Base-by-base conservation (phyloP, 75 land plant genomes). In the Gnetum montanum region DNA sequence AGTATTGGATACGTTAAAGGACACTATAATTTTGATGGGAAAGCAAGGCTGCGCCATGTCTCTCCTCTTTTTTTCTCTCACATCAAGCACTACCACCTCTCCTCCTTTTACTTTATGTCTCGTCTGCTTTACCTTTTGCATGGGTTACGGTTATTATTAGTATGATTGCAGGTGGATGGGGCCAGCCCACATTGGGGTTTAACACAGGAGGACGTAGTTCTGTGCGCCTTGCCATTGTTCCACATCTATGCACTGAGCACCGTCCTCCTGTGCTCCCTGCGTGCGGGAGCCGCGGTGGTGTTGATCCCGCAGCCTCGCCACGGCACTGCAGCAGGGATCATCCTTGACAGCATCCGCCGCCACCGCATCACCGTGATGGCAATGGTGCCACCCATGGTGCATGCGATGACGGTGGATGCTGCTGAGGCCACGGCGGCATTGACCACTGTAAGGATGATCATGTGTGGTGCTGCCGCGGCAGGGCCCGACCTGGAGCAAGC, bases 81-180 rank as follows among this genome's bases (percentile, higher is more conserved):
- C n/a, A n/a, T n/a, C n/a, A n/a, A n/a, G n/a, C n/a, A n/a, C n/a
- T n/a, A n/a, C n/a, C n/a, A n/a, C n/a, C n/a, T n/a, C n/a, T n/a
- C n/a, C n/a, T n/a, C n/a, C n/a, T n/a, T n/a, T n/a, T n/a, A n/a
- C n/a, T n/a, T n/a, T n/a, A n/a, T n/a, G n/a, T n/a, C n/a, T n/a
- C n/a, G n/a, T n/a, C n/a, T n/a, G n/a, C n/a, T n/a, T n/a, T n/a
- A n/a, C n/a, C n/a, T n/a, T n/a, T n/a, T n/a, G n/a, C n/a, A n/a
- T n/a, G n/a, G n/a, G n/a, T n/a, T n/a, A n/a, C n/a, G n/a, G n/a
- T n/a, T n/a, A n/a, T n/a, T n/a, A n/a, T n/a, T n/a, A n/a, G n/a
- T n/a, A n/a, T n/a, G n/a, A n/a, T n/a, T n/a, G 64, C 97, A 91
- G 25, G 97, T 91, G 22, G 97, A 91, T 36, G 93, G 97, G 15